Percentiles rank a stretch among this genome's conserved stretches.
Evolutionary conservation across 2,329 filamentous ascomycete genomes (phyloP).

Genomic region (Calonectria leucothoes): DNA sequence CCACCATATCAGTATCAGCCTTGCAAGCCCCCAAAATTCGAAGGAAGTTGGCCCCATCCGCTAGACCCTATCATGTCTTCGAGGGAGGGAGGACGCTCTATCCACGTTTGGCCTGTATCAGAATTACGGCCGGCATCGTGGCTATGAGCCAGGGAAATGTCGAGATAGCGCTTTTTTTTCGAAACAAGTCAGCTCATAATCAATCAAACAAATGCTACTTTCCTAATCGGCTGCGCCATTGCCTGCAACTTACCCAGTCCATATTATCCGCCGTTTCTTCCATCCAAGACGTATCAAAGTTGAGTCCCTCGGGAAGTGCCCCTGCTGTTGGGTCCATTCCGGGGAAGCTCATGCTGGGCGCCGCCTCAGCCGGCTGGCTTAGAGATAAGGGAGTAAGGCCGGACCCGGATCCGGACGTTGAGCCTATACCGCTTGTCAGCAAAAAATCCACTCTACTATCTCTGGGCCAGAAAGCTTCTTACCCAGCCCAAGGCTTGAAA

Average conservation of each 20-base stretch:
- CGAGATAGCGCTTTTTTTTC: constrained; percentile 45
- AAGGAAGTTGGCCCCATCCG: constrained; percentile 34
- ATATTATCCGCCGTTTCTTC: constrained; percentile 45
- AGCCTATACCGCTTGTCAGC: constrained; percentile 31
- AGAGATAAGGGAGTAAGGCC: constrained; percentile 35
- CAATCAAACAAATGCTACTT: neutral
- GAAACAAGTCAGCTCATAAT: constrained; percentile 17
- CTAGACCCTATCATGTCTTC: constrained; percentile 40
- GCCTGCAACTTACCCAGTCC: constrained; percentile 51
- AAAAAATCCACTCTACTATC: constrained; percentile 11
- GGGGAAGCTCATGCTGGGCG: constrained; percentile 36
- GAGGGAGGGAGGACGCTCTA: constrained; percentile 41
- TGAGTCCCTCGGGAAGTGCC: constrained; percentile 29
- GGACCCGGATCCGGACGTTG: constrained; percentile 32
- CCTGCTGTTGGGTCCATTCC: constrained; percentile 26
- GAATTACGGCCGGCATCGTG: constrained; percentile 42
- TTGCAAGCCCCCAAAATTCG: neutral
- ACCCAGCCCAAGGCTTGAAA: constrained; percentile 38
- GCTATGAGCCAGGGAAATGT: constrained; percentile 48
- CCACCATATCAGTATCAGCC: neutral
- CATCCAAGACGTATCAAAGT: constrained; percentile 53
- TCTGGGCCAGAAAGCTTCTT: constrained; percentile 13
- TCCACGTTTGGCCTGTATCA: constrained; percentile 44
- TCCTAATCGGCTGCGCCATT: neutral
- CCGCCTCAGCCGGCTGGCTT: constrained; percentile 30